Evolutionary conservation across 1,139 yeast genomes (phyloP), one percentile per base, ranked within the genome.

Genomic region (Kodamaea anthophila): DNA sequence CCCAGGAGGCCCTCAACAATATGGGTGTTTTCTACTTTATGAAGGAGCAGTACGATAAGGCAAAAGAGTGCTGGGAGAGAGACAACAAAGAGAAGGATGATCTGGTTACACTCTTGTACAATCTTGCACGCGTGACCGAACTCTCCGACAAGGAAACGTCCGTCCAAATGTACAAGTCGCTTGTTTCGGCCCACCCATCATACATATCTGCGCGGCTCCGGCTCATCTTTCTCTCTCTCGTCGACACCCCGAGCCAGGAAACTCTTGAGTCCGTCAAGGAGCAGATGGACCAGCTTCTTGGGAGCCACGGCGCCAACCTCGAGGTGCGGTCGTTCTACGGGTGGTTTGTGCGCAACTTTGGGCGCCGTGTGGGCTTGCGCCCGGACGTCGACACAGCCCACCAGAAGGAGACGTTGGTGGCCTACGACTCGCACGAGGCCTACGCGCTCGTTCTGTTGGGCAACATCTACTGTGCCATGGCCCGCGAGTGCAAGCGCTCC

Each of bases 321-420:
- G 96, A 88, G 51, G 77, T 85, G 3, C 76, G 99, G 38, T 84
- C 98, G 0, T 80, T 91, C 42, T 85, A 82, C 53, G 94, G 95
- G 20, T 93, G 97, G 96, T 85, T 77, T 50, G 62, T 86, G 39
- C 71, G 73, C 39, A 71, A 73, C 31, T 74, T 69, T 39, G 71
- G 71, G 20, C 82, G 79, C 42, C 73, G 69, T 41, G 50, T 72
- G 30, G 76, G 74, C 7, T 60, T 69, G 37, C 67, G 61, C 33
- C 74, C 76, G 13, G 80, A 74, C 41, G 56, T 73, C 21, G 96
- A 87, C 52, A 80, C 85, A 37, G 65, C 70, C 14, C 94, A 85
- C 50, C 88, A 84, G 51, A 85, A 85, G 53, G 84, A 81, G 30
- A 86, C 98, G 0, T 67, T 91, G 42, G 82, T 79, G 19, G 77